Evolutionary conservation across 768 basidiomycete species (phyloP).

Genomic region (Podaxis pistillaris): DNA sequence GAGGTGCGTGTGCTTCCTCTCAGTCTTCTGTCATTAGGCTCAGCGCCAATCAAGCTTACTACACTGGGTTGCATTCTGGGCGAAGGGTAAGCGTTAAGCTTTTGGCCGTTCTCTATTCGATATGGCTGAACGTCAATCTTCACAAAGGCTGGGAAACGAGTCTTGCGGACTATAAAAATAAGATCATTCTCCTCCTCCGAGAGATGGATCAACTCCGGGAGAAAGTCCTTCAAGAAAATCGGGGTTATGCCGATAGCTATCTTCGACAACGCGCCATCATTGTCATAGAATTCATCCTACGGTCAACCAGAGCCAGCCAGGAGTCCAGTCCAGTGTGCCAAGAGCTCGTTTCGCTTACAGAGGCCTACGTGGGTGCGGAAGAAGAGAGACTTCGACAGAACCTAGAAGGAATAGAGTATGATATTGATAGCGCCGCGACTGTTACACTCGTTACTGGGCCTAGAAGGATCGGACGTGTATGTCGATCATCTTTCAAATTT

Average conservation of each 20-base stretch:
- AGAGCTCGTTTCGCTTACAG: constrained; percentile 8
- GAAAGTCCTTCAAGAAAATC: constrained; percentile 17
- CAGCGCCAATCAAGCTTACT: constrained; percentile 16
- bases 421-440: constrained; percentile 17
- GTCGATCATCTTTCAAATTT: neutral
- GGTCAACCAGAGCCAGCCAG: constrained; percentile 16
- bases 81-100: constrained; percentile 17
- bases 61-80: constrained; percentile 27
- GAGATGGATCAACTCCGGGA: constrained; percentile 15
- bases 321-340: neutral
- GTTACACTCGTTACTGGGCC: constrained; percentile 19
- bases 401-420: constrained; percentile 17
- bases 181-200: constrained; percentile 18
- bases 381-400: constrained; percentile 18
- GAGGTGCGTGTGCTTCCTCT: constrained; percentile 19
- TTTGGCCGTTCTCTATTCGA: neutral
- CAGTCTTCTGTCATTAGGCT: neutral
- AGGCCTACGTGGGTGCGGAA: constrained; percentile 9
- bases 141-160: constrained; percentile 17
- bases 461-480: constrained; percentile 20
- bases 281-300: constrained; percentile 17
- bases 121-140: neutral
- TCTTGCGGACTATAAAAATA: constrained; percentile 17
- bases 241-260: constrained; percentile 13
- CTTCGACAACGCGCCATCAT: neutral